Base-by-base conservation (phyloP, 495 filamentous ascomycete genomes). In the Recurvomyces mirabilis region DNA sequence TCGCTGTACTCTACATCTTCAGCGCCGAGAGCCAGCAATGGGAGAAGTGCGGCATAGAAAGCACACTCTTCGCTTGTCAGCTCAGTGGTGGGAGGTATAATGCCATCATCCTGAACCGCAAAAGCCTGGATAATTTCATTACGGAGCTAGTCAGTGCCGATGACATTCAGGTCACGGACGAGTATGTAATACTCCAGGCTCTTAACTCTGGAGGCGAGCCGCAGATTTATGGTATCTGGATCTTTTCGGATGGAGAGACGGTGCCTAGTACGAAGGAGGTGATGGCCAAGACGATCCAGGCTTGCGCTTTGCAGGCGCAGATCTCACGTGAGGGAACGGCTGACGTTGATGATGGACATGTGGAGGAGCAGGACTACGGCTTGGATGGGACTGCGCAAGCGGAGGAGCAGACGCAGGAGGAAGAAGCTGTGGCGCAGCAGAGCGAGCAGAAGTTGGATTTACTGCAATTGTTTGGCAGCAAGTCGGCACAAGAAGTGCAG, bases 1-100 rank as follows among this genome's bases (percentile, higher is more conserved):
- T 84, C 58, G 78, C 78, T 33, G 80, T 85, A 7, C 70, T 93
- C 41, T 94, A 93, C 67, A 66, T 68, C 53, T 89, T 89, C 65
- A 70, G 65, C 29, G 69, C 74, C 17, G 61, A 67, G 3, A 62
- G 71, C 3, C 59, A 70, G 38, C 62, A 68, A 43, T 94, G 87
- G 87, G 79, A 89, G 53, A 89, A 86, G 60, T 68, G 67, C 31
- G 78, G 73, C 28, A 66, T 84, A 13, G 85, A 93, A 61, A 87
- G 87, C 34, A 80, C 80, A 2, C 67, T 93, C 32, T 94, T 93
- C 64, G 71, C 93, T 28, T 87, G 79, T 67, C 68, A 78, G 41
- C 24, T 51, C 13, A 18, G 26, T 9, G 47, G 29, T 7, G 41
- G 41, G 5, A 64, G 75, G 37, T 80, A 77, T 57, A 63, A 59